phyloP scores from a whole-genome alignment of 2,329 filamentous ascomycete species.

The Cladophialophora immunda region DNA sequence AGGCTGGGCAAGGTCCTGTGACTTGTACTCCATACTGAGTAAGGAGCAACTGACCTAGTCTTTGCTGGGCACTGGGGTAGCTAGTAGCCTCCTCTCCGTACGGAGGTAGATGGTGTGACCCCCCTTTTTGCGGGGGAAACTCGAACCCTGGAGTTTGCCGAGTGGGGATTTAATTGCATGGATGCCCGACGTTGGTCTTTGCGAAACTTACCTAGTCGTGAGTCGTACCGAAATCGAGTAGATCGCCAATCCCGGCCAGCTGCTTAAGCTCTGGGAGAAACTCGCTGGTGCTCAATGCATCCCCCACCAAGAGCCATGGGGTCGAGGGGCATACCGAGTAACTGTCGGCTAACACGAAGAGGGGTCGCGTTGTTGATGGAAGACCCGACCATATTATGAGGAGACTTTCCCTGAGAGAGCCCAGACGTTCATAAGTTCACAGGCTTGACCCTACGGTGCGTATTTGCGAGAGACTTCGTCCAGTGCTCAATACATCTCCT shows the following conservation, averaged over 20 bases:
- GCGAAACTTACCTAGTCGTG: too few relatives aligned
- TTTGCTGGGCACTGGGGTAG: too few relatives aligned
- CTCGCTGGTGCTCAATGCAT: neutral
- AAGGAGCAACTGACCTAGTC: too few relatives aligned
- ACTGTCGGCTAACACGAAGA: neutral
- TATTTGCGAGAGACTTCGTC: neutral
- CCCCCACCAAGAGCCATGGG: neutral
- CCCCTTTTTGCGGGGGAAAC: conserved; percentile 2
- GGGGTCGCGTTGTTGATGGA: neutral
- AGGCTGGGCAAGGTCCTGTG: neutral
- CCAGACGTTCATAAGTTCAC: neutral
- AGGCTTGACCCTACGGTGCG: neutral
- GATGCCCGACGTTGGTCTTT: too few relatives aligned
- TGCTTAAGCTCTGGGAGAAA: neutral
- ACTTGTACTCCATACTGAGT: neutral
- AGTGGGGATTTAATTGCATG: conserved; percentile 5
- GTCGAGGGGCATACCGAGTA: neutral
- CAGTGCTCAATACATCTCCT: neutral
- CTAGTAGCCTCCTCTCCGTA: too few relatives aligned
- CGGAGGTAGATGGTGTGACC: too few relatives aligned
- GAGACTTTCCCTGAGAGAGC: neutral
- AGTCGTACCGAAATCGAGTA: neutral
- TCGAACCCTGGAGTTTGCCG: neutral
- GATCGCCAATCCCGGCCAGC: neutral
- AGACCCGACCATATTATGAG: neutral